Percentiles rank a stretch among this genome's conserved stretches.
phyloP scores from a whole-genome alignment of 192 early-diverging fungal genomes.

The Umbelopsis sp. region DNA sequence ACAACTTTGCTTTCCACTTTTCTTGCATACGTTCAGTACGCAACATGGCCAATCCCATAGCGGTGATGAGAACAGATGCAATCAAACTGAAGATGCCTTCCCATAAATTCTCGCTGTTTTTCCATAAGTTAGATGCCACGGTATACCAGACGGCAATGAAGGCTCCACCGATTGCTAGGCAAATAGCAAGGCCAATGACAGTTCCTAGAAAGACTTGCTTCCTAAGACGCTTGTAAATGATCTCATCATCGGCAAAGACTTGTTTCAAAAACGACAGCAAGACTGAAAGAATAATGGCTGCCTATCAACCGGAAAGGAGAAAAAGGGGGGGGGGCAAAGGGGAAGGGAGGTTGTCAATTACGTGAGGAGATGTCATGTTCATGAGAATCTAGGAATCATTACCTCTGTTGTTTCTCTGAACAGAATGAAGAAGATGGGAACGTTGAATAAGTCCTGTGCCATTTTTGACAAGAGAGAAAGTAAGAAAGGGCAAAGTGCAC shows the following conservation, averaged over 20 bases:
- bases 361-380: background rate
- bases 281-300: slow-evolving; percentile 86
- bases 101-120: slow-evolving; percentile 73
- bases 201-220: slow-evolving; percentile 82
- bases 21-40: slow-evolving; percentile 70
- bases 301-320: slow-evolving; percentile 73
- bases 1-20: slow-evolving; percentile 67
- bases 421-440: slow-evolving; percentile 75
- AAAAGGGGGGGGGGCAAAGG: background rate
- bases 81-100: slow-evolving; percentile 83
- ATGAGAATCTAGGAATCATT: background rate
- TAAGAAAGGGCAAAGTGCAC: background rate
- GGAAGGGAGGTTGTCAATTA: background rate
- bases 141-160: slow-evolving; percentile 83
- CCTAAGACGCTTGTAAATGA: slow-evolving; percentile 52
- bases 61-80: slow-evolving; percentile 75
- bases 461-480: slow-evolving; percentile 21
- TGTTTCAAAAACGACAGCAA: slow-evolving; percentile 75
- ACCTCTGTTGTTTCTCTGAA: slow-evolving; percentile 69
- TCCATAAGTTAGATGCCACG: slow-evolving; percentile 52
- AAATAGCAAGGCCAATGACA: slow-evolving; percentile 63
- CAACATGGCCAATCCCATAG: slow-evolving; percentile 84
- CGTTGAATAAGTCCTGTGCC: slow-evolving; percentile 56
- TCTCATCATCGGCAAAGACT: slow-evolving; percentile 54
- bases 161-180: slow-evolving; percentile 67